Percentiles rank a stretch among this genome's conserved stretches.
Evolutionary conservation across 306 rosid species (phyloP).

Genomic region (Citrullus colocynthis): DNA sequence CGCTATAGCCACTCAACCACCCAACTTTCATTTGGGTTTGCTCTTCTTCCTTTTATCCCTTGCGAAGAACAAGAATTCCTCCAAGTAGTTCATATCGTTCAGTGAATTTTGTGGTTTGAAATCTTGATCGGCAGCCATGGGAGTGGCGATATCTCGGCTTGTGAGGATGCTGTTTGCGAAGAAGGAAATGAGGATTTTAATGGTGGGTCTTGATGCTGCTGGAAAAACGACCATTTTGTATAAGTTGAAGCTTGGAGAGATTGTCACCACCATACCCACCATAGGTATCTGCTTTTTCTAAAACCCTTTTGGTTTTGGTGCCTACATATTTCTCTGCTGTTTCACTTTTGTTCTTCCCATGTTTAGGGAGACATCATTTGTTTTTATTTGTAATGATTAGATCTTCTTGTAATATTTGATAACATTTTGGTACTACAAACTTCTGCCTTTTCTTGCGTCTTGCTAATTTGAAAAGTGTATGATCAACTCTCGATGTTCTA

Average conservation of each 20-base stretch:
- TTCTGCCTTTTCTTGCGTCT: neutral
- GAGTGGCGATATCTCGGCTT: conserved; percentile 53
- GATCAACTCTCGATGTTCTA: too few species aligned
- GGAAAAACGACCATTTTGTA: conserved; percentile 29
- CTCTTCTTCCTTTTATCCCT: neutral
- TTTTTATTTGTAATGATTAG: neutral
- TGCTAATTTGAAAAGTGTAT: neutral
- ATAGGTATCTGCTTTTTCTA: conserved; percentile 33
- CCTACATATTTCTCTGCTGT: neutral
- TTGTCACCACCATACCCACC: conserved; percentile 84
- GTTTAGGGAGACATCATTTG: neutral
- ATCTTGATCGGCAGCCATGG: conserved; percentile 29
- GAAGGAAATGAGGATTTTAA: conserved; percentile 85
- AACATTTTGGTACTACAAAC: neutral
- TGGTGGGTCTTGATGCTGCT: conserved; percentile 53
- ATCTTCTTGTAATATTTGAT: neutral
- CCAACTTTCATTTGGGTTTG: neutral
- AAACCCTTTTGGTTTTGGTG: neutral
- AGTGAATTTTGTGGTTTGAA: neutral
- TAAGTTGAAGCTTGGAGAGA: conserved; percentile 56
- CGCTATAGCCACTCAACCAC: neutral
- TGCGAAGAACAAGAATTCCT: neutral
- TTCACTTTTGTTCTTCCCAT: neutral
- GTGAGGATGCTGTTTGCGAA: conserved; percentile 50
- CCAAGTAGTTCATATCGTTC: neutral